Percentiles rank a stretch among this genome's conserved stretches.
Conservation (phyloP, 129 eudicot species). For the Arctium lappa region DNA sequence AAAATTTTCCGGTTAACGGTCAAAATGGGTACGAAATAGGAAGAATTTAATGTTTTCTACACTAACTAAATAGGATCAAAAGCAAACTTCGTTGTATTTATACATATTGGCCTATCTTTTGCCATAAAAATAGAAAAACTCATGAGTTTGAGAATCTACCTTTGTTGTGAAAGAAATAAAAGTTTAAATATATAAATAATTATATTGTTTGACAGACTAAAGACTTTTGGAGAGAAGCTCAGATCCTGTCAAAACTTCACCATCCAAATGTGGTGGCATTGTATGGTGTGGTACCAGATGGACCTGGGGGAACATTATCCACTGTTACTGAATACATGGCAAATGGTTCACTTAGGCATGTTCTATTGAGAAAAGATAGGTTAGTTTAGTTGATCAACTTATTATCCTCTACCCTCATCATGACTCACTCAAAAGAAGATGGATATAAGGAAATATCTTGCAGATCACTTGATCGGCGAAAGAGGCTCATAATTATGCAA, state of each 20-base stretch:
- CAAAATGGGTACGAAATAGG: neutral
- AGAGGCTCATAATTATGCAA: slow-evolving; percentile 49
- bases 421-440: neutral
- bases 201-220: slow-evolving; percentile 34
- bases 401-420: neutral
- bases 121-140: neutral
- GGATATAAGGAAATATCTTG: slow-evolving; percentile 4
- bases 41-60: neutral
- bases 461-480: slow-evolving; percentile 53
- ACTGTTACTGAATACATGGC: slow-evolving; percentile 68
- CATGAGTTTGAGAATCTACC: neutral
- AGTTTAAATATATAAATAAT: no score
- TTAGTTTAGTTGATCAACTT: slow-evolving; percentile 23
- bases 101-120: neutral
- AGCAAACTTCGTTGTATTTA: neutral
- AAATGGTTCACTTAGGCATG: slow-evolving; percentile 68
- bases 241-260: slow-evolving; percentile 67
- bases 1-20: neutral
- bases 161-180: neutral
- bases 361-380: slow-evolving; percentile 48
- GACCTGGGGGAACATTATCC: slow-evolving; percentile 64
- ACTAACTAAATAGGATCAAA: neutral
- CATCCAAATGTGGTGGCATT: slow-evolving; percentile 79
- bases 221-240: slow-evolving; percentile 83
- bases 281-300: slow-evolving; percentile 80